Evolutionary conservation across 2,329 filamentous ascomycete genomes (phyloP), one percentile per base, ranked within the genome.

Genomic region (Acephala macrosclerotiorum): DNA sequence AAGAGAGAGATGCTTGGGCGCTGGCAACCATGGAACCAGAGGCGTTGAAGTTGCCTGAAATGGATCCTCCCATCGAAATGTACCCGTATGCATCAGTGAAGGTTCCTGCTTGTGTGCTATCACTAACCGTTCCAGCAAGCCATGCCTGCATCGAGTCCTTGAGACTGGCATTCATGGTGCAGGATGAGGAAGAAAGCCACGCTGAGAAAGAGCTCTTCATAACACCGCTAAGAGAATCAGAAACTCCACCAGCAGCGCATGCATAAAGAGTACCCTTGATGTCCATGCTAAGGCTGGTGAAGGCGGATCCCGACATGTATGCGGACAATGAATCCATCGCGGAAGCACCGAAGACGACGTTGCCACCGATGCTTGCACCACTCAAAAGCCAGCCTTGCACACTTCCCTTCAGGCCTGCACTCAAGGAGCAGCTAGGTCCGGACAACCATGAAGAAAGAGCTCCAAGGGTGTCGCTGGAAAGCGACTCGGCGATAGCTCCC

Each of bases 81-180:
- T 62, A 62, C 2, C 47, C 59, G 33, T 25, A 62, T 12, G 60
- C 60, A 25, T 53, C 49, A 7, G 49, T 33, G 25, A 49, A 62
- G 8, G 49, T 62, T 18, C 47, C 47, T n/a, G 12, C 22, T 35
- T 33, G 20, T 1, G 22, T 56, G 33, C 53, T 29, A 20, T 22
- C 26, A 42, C 49, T 22, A 11, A 49, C 40, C 6, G 40, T 33
- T 49, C 58, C 58, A 22, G 40, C 4, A 16, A 55, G 33, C 47
- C 47, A 62, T 22, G 49, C 36, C 38, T 56, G n/a, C 47, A 36
- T 29, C 7, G 60, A 51, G 29, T 14, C 49, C 33, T 62, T 62
- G 20, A 62, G 47, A 22, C 22, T 36, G 29, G 22, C 60, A 14
- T 42, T 25, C 12, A 62, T 29, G 12, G 47, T 25, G 25, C 60